Evolutionary conservation across 768 basidiomycete genomes (phyloP).

Genomic region (Naganishia vaughanmartiniae): DNA sequence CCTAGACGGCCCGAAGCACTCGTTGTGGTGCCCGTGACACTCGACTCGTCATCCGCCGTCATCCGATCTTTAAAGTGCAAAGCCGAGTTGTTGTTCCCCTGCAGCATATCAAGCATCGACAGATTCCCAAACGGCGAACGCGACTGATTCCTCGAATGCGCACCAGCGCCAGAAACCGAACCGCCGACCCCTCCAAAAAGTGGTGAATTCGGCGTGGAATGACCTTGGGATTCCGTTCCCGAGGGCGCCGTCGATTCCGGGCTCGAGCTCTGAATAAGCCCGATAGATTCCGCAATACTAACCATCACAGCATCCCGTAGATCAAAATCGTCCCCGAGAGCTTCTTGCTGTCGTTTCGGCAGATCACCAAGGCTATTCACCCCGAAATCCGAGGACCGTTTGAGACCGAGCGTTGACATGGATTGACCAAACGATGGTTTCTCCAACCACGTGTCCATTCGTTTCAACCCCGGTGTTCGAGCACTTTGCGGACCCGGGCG

Average conservation of each 20-base stretch:
- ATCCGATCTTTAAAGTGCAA: conserved; percentile 21
- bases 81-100: conserved; percentile 67
- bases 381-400: conserved; percentile 2
- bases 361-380: background rate
- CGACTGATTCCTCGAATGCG: conserved; percentile 9
- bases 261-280: conserved; percentile 64
- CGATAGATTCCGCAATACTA: conserved; percentile 95
- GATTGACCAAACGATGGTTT: conserved; percentile 34
- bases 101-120: conserved; percentile 52
- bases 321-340: conserved; percentile 69
- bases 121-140: conserved; percentile 46
- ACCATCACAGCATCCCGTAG: conserved; percentile 96
- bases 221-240: conserved; percentile 39
- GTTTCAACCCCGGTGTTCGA: conserved; percentile 46
- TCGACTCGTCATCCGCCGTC: conserved; percentile 45
- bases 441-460: conserved; percentile 49
- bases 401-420: conserved; percentile 27
- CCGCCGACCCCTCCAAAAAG: conserved; percentile 19
- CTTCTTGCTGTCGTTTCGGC: conserved; percentile 20
- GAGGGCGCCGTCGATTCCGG: conserved; percentile 34
- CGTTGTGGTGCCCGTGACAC: conserved; percentile 57
- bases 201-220: conserved; percentile 52
- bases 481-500: conserved; percentile 34
- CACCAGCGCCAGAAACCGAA: conserved; percentile 25
- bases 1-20: conserved; percentile 62